Evolutionary conservation across 768 basidiomycete genomes (phyloP), one percentile per base, ranked within the genome.

Genomic region (Auricularia sp.): DNA sequence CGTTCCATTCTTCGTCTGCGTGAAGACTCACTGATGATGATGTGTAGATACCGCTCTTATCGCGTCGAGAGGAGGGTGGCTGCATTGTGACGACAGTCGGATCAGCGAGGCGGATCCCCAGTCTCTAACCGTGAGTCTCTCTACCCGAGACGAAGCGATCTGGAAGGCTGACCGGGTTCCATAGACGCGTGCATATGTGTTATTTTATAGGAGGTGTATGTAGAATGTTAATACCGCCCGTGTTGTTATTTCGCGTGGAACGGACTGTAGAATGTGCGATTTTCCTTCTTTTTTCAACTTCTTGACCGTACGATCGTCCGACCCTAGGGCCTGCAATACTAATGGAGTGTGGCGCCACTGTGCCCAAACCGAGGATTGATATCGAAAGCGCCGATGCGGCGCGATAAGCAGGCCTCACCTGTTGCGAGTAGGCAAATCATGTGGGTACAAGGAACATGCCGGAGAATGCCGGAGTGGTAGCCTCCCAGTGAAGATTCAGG

Each of bases 61-160:
- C 62, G 84, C 91, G 42, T 92, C 90, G 16, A 81, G 87, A 63
- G 88, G 90, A 39, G 87, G 90, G 44, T 99, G 97, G 97, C 77
- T 88, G 73, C 92, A 92, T 71, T 95, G 94, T 73, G 94, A 97
- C 71, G 96, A 98, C 74, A 94, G 94, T 70, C 90, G 89, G 70
- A 82, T 98, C 66, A 85, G 85, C 61, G 71, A 81, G 54, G 86
- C 85, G 35, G 86, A 92, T 63, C 78, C 86, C 61, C 89, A 84
- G 71, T 88, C 94, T 73, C 89, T 97, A 4, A 89, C 93, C 62
- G 92, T 95, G 71, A 69, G 90, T 80, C 73, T 61, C 29, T 24
- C 29, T 29, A 11, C n/a, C 29, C 29, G 29, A 29, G 18, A 29
- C 24, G 14, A 59, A 21, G 34, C 24, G 56, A 33, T 6, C 8